phyloP scores from a whole-genome alignment of 2,329 filamentous ascomycete species.

The Colletotrichum camelliae region DNA sequence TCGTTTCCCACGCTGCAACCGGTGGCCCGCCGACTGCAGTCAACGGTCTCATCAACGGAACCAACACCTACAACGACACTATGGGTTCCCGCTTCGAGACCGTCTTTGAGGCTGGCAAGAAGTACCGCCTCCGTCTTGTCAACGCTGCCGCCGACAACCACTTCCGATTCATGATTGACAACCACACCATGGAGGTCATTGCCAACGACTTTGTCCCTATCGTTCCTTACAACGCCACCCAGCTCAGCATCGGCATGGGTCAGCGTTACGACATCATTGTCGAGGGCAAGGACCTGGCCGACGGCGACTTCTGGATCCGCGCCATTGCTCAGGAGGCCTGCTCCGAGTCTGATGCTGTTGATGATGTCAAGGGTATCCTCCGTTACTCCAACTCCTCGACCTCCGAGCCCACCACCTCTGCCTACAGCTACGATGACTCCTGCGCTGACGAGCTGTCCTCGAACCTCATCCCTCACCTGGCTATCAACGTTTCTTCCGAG shows the following conservation, averaged over 20 bases:
- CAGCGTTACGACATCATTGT: conserved; percentile 27
- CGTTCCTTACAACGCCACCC: conserved; percentile 53
- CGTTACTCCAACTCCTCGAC: neutral
- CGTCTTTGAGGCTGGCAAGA: conserved; percentile 44
- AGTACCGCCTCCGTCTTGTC: conserved; percentile 53
- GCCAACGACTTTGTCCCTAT: conserved; percentile 64
- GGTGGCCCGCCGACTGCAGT: conserved; percentile 41
- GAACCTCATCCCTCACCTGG: neutral
- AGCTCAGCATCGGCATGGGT: conserved; percentile 57
- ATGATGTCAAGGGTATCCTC: neutral
- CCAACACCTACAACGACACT: conserved; percentile 39
- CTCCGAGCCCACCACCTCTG: neutral
- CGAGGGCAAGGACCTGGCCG: conserved; percentile 18
- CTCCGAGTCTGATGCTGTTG: neutral
- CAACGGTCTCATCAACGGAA: conserved; percentile 52
- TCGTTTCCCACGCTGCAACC: conserved; percentile 32
- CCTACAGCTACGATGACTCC: neutral
- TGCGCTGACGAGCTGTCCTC: neutral
- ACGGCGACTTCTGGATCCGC: conserved; percentile 29
- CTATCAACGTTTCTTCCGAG: neutral
- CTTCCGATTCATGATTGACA: conserved; percentile 58
- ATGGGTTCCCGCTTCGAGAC: conserved; percentile 40
- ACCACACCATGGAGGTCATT: conserved; percentile 64
- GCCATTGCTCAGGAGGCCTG: neutral
- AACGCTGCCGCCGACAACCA: conserved; percentile 50